Conservation (phyloP, 257 asterid genomes). For the Ocimum tenuiflorum region DNA sequence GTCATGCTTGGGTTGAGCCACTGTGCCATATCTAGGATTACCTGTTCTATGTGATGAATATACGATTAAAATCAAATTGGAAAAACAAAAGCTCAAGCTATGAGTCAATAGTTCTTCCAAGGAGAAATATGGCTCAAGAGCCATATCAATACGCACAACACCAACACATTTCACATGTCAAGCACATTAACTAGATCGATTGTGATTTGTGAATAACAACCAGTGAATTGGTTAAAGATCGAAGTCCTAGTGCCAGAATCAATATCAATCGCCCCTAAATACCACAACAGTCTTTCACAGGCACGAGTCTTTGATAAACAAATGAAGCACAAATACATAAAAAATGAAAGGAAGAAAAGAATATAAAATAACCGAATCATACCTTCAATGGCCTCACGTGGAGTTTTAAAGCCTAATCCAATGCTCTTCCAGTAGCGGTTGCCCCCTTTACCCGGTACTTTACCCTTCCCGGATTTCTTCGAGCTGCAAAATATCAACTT, state of each 20-base stretch:
- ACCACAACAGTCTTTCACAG: not conserved
- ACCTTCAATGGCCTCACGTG: constrained; percentile 39
- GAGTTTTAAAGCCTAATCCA: constrained; percentile 39
- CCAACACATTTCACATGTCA: not conserved
- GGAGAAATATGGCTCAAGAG: not conserved
- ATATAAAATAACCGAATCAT: not conserved
- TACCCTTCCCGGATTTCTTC: constrained; percentile 43
- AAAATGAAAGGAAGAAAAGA: not conserved
- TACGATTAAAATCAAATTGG: no score
- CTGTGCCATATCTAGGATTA: not conserved
- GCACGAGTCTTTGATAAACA: not conserved
- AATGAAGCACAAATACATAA: not conserved
- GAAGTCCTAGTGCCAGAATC: not conserved
- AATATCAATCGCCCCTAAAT: not conserved
- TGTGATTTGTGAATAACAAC: not conserved
- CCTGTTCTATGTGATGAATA: not conserved
- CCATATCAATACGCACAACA: not conserved
- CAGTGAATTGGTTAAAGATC: not conserved
- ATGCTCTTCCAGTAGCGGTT: constrained; percentile 41
- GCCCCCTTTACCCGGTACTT: constrained; percentile 44
- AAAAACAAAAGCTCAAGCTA: not conserved
- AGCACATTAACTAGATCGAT: not conserved
- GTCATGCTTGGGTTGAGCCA: no score
- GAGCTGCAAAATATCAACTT: constrained; percentile 22
- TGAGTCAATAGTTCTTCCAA: not conserved